Percentiles rank a stretch among this genome's conserved stretches.
Conservation (phyloP, 2,329 filamentous ascomycete genomes). For the Beauveria sp. region DNA sequence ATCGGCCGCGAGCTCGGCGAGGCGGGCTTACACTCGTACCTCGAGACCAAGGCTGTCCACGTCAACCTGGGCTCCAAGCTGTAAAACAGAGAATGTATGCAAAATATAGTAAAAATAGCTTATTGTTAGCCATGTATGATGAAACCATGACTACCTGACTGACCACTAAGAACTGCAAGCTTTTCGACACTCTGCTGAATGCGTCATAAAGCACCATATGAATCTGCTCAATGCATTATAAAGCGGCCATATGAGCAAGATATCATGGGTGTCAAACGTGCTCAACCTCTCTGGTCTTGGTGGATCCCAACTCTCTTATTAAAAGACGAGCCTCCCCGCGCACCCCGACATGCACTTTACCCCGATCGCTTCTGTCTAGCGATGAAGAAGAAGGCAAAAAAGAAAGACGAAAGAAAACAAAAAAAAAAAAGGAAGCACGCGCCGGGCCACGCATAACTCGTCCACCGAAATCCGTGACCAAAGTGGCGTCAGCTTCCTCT, state of each 20-base stretch:
- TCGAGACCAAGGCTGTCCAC: slow-evolving; percentile 38
- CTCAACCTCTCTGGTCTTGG: background rate
- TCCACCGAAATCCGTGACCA: background rate
- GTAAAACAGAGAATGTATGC: slow-evolving; percentile 13
- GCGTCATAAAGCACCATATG: background rate
- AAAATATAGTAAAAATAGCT: background rate
- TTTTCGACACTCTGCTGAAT: background rate
- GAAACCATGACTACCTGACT: background rate
- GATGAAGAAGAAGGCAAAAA: background rate
- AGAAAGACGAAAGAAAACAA: background rate
- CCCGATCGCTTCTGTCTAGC: too few relatives aligned
- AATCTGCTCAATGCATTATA: background rate
- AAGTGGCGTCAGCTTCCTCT: background rate
- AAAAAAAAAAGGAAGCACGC: background rate
- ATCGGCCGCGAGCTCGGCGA: slow-evolving; percentile 38
- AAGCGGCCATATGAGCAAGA: background rate
- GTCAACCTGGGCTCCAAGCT: slow-evolving; percentile 32
- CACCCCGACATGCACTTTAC: too few relatives aligned
- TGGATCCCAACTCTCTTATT: background rate
- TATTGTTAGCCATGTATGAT: background rate
- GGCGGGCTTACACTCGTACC: slow-evolving; percentile 35
- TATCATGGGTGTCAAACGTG: background rate
- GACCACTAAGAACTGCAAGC: too few relatives aligned
- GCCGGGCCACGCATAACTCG: background rate
- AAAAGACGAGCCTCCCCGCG: too few relatives aligned